These are phyloP conservation scores for Metschnikowia drakensbergensis DNA, from an alignment of 805 yeast species.

Conservation along the genomic window DNA sequence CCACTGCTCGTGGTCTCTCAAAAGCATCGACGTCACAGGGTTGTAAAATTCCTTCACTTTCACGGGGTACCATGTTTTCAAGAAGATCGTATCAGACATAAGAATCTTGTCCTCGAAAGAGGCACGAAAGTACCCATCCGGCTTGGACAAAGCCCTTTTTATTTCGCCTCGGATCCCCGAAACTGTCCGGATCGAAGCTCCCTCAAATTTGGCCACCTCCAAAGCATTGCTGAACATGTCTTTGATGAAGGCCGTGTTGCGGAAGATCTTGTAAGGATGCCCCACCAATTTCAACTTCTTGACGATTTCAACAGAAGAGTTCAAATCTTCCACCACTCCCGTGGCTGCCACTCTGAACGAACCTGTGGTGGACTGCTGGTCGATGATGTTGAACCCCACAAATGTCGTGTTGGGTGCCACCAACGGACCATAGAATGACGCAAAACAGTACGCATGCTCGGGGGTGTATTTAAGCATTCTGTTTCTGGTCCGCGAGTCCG, in stretches of 20 bases:
- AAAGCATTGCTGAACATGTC: constrained; percentile 91
- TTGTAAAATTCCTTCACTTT: constrained; percentile 86
- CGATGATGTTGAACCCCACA: constrained; percentile 89
- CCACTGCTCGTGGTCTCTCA: constrained; percentile 82
- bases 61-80: constrained; percentile 97
- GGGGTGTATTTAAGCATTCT: constrained; percentile 98
- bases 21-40: constrained; percentile 87
- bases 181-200: constrained; percentile 94
- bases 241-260: constrained; percentile 94
- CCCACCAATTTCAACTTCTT: constrained; percentile 95
- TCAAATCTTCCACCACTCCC: constrained; percentile 92
- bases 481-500: constrained; percentile 96
- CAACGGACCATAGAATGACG: constrained; percentile 93
- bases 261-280: constrained; percentile 86
- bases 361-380: constrained; percentile 78
- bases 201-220: constrained; percentile 97
- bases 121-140: constrained; percentile 95
- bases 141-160: constrained; percentile 87
- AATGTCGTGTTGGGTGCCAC: constrained; percentile 97
- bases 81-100: constrained; percentile 82
- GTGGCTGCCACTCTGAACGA: constrained; percentile 95
- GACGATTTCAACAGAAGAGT: constrained; percentile 86
- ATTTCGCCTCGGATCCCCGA: constrained; percentile 98
- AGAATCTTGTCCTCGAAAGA: constrained; percentile 93
- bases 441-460: constrained; percentile 94